Conservation (phyloP, 2,329 filamentous ascomycete genomes). For the Lasiodiplodia citricola region DNA sequence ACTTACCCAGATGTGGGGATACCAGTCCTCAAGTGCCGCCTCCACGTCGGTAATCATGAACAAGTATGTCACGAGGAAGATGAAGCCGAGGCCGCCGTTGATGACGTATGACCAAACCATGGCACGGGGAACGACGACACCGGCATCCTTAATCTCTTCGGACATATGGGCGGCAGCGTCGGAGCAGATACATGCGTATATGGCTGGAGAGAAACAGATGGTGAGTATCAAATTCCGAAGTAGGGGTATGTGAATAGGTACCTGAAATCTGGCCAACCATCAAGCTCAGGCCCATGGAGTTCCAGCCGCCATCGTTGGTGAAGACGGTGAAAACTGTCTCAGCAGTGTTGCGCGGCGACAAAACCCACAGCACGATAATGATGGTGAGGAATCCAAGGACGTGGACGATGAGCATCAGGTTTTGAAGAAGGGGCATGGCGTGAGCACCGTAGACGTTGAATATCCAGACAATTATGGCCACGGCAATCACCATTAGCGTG, state of each 20-base stretch:
- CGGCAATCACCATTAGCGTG: conserved; percentile 55
- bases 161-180: conserved; percentile 25
- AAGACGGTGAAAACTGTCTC: conserved; percentile 42
- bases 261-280: conserved; percentile 49
- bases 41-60: conserved; percentile 29
- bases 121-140: conserved; percentile 24
- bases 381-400: conserved; percentile 53
- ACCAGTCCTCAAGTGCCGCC: conserved; percentile 11
- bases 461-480: conserved; percentile 49
- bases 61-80: conserved; percentile 31
- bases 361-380: conserved; percentile 46
- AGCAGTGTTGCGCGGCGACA: conserved; percentile 38
- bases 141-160: conserved; percentile 29
- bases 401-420: conserved; percentile 46
- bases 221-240: conserved; percentile 19
- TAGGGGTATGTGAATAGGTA: conserved; percentile 33
- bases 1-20: conserved; percentile 19
- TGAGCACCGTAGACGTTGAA: conserved; percentile 46
- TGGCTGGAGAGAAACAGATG: no score
- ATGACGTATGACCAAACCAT: conserved; percentile 30
- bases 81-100: conserved; percentile 29
- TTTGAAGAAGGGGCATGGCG: conserved; percentile 42
- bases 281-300: conserved; percentile 42
- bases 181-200: background rate
- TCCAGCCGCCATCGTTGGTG: conserved; percentile 48